Evolutionary conservation across 257 asterid species (phyloP).

Genomic region (Fraxinus excelsior): DNA sequence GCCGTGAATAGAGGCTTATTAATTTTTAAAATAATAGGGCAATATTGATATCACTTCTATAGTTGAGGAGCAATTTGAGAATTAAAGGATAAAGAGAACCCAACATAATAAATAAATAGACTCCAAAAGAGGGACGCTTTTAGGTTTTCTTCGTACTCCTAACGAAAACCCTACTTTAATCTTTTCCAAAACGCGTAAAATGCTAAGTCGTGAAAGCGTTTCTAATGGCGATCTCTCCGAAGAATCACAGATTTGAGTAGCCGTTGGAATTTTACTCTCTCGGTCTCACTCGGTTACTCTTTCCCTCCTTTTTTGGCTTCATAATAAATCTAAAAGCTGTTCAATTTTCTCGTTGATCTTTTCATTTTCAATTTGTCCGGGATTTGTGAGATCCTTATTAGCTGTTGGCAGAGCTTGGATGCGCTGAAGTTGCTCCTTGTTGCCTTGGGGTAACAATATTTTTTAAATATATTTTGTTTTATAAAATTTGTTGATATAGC

Average conservation of each 20-base stretch:
- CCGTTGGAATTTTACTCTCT: not conserved
- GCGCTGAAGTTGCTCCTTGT: constrained; percentile 11
- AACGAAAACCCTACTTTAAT: constrained; percentile 10
- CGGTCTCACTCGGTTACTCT: not conserved
- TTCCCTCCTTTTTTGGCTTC: not conserved
- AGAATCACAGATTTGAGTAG: not conserved
- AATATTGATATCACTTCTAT: not conserved
- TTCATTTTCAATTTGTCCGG: not conserved
- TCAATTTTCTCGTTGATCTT: constrained; percentile 10
- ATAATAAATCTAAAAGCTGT: not conserved
- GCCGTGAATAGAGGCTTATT: not conserved
- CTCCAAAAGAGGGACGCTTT: not conserved
- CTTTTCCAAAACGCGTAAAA: not conserved
- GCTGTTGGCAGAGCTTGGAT: constrained; percentile 3
- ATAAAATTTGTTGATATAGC: not conserved
- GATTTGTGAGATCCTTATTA: not conserved
- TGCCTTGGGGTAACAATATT: constrained; percentile 10
- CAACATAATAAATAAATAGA: not conserved
- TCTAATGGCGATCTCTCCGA: constrained; percentile 9
- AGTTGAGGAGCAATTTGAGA: not conserved
- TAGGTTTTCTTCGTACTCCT: constrained; percentile 2
- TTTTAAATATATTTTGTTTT: not conserved
- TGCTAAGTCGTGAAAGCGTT: constrained; percentile 16
- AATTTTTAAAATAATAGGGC: not conserved
- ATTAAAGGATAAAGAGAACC: not conserved